Base-by-base conservation (phyloP, 2,329 filamentous ascomycete species). In the Eurotiales sp. region DNA sequence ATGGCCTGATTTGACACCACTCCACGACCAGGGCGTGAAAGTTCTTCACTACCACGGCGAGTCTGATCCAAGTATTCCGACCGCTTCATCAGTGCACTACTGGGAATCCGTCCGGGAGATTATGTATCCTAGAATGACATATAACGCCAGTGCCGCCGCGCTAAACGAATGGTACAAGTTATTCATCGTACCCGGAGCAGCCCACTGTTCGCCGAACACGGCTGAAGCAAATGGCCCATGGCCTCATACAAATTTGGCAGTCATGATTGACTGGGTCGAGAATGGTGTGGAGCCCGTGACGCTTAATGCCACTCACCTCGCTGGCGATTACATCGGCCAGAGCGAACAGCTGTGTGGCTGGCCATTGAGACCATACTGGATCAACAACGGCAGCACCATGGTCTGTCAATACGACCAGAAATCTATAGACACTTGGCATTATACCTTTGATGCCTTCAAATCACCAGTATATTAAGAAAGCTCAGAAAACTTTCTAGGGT, bases 31-130 rank as follows among this genome's bases (percentile, higher is more conserved):
- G 0, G 80, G 79, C 21, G 79, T 77, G 49, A 83, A 83, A 63
- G 64, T 83, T 5, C 64, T 83, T 10, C 78, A 82, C 62, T 81
- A 74, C 67, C 80, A 83, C 64, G 80, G 79, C 48, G 79, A 83
- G 62, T 76, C 74, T 1, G 81, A 83, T 61, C 62, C 70, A 12
- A 74, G 70, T 7, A 68, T 84, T 54, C 79, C 79, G 1, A 62
- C 80, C 1, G 77, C 70, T 5, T 80, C 77, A 0, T 81, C 78
- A 0, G 73, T 80, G 1, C 77, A 73, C 59, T 84, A 82, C 68
- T 76, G 72, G 64, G 70, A 82, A 49, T 75, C 77, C 3, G 79
- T 83, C 34, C 74, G 75, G 34, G 58, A 58, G 4, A 68, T 74
- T 63, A 79, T 81, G 76, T 77, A 77, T 60, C 67, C 72, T 3